Percentiles rank a stretch among this genome's conserved stretches.
Evolutionary conservation across 2,329 filamentous ascomycete genomes (phyloP).

Genomic region (Microcyclosporella mali): DNA sequence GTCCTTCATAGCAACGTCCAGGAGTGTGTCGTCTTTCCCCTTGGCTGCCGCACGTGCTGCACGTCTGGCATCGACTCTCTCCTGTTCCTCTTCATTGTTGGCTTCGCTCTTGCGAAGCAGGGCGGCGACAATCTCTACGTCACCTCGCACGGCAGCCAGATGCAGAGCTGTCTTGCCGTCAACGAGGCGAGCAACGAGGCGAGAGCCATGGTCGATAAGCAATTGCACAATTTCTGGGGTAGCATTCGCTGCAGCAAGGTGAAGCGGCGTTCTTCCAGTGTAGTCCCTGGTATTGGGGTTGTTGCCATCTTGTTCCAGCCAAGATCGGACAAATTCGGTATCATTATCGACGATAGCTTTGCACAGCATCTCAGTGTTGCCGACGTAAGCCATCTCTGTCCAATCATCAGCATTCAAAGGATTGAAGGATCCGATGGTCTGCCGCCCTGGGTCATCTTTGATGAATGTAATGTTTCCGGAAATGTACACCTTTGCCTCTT

Average conservation of each 20-base stretch:
- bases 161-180: constrained; percentile 81
- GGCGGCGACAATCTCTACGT: constrained; percentile 61
- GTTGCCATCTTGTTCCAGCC: constrained; percentile 59
- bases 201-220: constrained; percentile 65
- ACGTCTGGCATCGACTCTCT: constrained; percentile 36
- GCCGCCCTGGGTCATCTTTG: constrained; percentile 74
- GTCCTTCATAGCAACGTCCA: constrained; percentile 11
- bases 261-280: constrained; percentile 71
- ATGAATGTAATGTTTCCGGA: constrained; percentile 68
- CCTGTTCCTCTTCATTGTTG: constrained; percentile 62
- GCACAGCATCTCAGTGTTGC: constrained; percentile 69
- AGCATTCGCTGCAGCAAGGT: constrained; percentile 65
- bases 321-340: constrained; percentile 62
- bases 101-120: constrained; percentile 67
- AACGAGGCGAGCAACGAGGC: constrained; percentile 66
- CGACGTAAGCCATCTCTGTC: constrained; percentile 87
- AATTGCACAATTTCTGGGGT: constrained; percentile 63
- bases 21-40: constrained; percentile 7
- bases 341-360: constrained; percentile 75
- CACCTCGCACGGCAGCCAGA: constrained; percentile 65
- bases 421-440: constrained; percentile 67
- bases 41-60: constrained; percentile 32
- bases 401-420: constrained; percentile 76
- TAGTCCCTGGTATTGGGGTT: constrained; percentile 71
- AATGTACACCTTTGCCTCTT: constrained; percentile 70